Base-by-base conservation (phyloP, 139 green algal genomes). In the Chlamydomonas sphaeroides region DNA sequence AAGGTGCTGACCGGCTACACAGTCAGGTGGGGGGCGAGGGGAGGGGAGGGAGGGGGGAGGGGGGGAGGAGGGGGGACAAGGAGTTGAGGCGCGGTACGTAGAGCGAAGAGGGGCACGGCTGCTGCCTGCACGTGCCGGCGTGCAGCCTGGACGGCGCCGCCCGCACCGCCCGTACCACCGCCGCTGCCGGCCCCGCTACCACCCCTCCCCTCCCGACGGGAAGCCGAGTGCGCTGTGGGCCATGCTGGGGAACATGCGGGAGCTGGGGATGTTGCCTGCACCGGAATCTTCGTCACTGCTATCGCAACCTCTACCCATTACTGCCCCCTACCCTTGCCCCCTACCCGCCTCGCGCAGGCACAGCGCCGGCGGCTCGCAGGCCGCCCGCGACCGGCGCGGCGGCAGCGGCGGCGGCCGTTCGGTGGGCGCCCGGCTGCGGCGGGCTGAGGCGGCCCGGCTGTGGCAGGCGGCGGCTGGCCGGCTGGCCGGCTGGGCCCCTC, bases 1-100 rank as follows among this genome's bases (percentile, higher is more conserved):
- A 39, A 70, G 73, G 73, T 80, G 53, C 73, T 80, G 8, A 80
- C 73, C 4, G 73, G 73, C 11, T 80, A 80, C 61, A 80, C 73
- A 7, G 59, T 70, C n/a, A 70, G 73, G 73, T 80, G 68, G 10
- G 65, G 14, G 23, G 21, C 4, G 35, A 35, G 65, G 65, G n/a
- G n/a, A n/a, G 65, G 38, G 65, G 68, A n/a, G 68, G 17, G 42
- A 23, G 8, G 41, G 4, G 65, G 35, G 65, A 32, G 15, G 65
- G 8, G 15, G 7, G 33, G 33, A 32, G 35, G 65, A n/a, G 33
- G 18, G 65, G 18, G 65, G 7, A 49, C 5, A 3, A 38, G 59
- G 30, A n/a, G n/a, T n/a, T n/a, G 30, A 21, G 28, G 59, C 26
- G 59, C 6, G 59, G 18, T 17, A 56, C 3, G 28, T 36, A 17